Evolutionary conservation across 352 stramenopile species (phyloP).

Genomic region (Globisporangium rhizosaccharum): DNA sequence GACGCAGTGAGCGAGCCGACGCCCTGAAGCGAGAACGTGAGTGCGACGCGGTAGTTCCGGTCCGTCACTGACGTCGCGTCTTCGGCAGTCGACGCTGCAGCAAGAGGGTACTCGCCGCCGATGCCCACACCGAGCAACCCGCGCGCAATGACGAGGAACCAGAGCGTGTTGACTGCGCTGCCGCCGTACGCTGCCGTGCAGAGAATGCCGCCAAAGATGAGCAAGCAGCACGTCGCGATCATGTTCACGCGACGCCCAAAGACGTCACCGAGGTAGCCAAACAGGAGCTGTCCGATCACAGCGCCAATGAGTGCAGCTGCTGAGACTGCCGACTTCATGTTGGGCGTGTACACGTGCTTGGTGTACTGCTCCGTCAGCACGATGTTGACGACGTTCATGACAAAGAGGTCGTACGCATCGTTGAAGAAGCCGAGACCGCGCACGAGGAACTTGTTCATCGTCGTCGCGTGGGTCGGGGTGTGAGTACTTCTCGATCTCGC

Average conservation of each 20-base stretch:
- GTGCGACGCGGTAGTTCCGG: slow-evolving; percentile 44
- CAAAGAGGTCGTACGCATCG: slow-evolving; percentile 76
- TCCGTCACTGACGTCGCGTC: slow-evolving; percentile 38
- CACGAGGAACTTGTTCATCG: slow-evolving; percentile 59
- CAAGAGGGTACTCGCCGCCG: slow-evolving; percentile 43
- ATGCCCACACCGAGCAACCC: slow-evolving; percentile 65
- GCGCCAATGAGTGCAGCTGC: slow-evolving; percentile 51
- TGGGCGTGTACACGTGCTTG: slow-evolving; percentile 51
- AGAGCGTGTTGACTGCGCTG: slow-evolving; percentile 32
- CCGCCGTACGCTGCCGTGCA: slow-evolving; percentile 52
- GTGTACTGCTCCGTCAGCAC: slow-evolving; percentile 72
- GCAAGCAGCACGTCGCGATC: slow-evolving; percentile 55
- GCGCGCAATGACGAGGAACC: slow-evolving; percentile 54
- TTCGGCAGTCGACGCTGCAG: slow-evolving; percentile 43
- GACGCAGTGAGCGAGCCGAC: slow-evolving; percentile 46
- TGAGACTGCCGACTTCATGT: slow-evolving; percentile 57
- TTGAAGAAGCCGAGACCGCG: slow-evolving; percentile 77
- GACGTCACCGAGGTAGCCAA: slow-evolving; percentile 54
- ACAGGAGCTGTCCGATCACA: slow-evolving; percentile 50
- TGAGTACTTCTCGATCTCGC: neutral
- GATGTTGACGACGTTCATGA: slow-evolving; percentile 81
- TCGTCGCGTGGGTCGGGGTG: neutral
- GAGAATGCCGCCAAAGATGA: slow-evolving; percentile 62
- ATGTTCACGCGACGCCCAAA: slow-evolving; percentile 65
- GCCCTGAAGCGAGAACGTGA: slow-evolving; percentile 62